These are phyloP conservation scores for Acer saccharum DNA, from an alignment of 345 rosid species.

Conservation along the genomic window DNA sequence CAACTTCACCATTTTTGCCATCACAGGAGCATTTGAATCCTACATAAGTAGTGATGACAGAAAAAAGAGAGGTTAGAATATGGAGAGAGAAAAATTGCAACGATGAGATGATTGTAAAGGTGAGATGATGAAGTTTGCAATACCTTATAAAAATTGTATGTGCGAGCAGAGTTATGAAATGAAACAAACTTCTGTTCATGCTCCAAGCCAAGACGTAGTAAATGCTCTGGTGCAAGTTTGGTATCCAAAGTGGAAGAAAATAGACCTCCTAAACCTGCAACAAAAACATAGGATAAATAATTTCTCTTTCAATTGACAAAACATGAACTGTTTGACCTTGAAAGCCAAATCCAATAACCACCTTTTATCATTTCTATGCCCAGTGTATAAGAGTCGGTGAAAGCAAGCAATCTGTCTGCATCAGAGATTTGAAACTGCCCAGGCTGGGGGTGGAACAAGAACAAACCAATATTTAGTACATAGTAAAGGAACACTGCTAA, in stretches of 20 bases:
- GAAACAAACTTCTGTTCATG: conserved; percentile 47
- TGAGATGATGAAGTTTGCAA: conserved; percentile 19
- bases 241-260: conserved; percentile 67
- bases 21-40: conserved; percentile 72
- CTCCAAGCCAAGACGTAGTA: conserved; percentile 72
- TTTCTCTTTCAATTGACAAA: neutral
- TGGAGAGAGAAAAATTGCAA: neutral
- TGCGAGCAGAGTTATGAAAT: conserved; percentile 35
- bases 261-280: conserved; percentile 66
- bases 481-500: conserved; percentile 10
- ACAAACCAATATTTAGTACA: conserved; percentile 19
- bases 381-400: conserved; percentile 63
- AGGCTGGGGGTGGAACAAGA: conserved; percentile 43
- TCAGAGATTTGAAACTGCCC: conserved; percentile 54
- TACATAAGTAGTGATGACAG: conserved; percentile 25
- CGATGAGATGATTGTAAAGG: neutral
- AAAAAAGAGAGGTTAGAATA: conserved; percentile 7
- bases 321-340: neutral
- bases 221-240: conserved; percentile 80
- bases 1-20: conserved; percentile 74
- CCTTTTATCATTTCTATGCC: conserved; percentile 81
- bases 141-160: conserved; percentile 94
- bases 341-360: conserved; percentile 27
- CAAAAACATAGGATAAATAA: conserved; percentile 9
- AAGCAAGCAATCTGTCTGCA: conserved; percentile 60